These are phyloP conservation scores for Ganoderma sp. DNA, from an alignment of 1,284 basidiomycete species.

Conservation along the genomic window DNA sequence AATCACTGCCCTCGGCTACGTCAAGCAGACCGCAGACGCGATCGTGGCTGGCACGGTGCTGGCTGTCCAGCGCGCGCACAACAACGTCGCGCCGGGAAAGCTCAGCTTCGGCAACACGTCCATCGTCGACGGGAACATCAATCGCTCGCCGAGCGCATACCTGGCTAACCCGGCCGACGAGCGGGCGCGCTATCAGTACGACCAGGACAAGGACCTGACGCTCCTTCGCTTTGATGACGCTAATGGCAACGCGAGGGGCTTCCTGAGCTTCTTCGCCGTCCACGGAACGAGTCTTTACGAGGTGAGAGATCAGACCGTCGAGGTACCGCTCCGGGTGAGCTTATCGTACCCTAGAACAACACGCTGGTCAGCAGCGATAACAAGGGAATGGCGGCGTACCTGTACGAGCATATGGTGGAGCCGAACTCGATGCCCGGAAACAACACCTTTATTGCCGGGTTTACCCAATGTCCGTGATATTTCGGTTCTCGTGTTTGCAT, in stretches of 20 bases:
- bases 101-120: conserved; percentile 73
- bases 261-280: conserved; percentile 80
- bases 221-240: conserved; percentile 68
- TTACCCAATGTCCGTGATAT: conserved; percentile 65
- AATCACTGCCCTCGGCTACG: conserved; percentile 76
- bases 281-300: conserved; percentile 82
- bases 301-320: conserved; percentile 44
- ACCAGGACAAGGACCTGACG: conserved; percentile 76
- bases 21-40: conserved; percentile 70
- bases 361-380: conserved; percentile 79
- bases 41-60: conserved; percentile 73
- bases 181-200: conserved; percentile 65
- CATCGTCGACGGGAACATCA: conserved; percentile 71
- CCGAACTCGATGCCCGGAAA: conserved; percentile 72
- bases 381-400: conserved; percentile 82
- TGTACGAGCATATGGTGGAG: conserved; percentile 76
- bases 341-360: conserved; percentile 60
- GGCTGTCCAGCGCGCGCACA: conserved; percentile 73
- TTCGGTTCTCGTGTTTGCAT: neutral
- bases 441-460: conserved; percentile 75
- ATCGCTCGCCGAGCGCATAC: conserved; percentile 77
- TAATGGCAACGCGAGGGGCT: conserved; percentile 62
- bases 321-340: neutral
- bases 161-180: conserved; percentile 73
- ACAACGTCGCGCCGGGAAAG: conserved; percentile 61